These are phyloP conservation scores for Polyporus arcularius DNA, from an alignment of 768 basidiomycete genomes.

Conservation along the genomic window DNA sequence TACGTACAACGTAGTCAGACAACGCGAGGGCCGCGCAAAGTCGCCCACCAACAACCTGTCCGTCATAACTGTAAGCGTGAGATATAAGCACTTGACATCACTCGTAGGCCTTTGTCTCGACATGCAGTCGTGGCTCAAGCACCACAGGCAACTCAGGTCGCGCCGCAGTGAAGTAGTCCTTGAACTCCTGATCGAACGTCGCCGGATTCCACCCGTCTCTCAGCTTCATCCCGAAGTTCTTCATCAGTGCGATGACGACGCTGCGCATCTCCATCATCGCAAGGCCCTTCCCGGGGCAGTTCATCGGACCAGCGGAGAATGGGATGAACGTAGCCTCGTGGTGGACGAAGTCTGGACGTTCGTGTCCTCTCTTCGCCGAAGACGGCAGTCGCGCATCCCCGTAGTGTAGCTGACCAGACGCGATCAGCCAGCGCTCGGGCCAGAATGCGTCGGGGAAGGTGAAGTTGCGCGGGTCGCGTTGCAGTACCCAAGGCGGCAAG, in stretches of 20 bases:
- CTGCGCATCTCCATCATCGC: conserved; percentile 39
- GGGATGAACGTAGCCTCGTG: conserved; percentile 40
- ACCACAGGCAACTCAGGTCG: conserved; percentile 26
- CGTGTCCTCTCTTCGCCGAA: neutral
- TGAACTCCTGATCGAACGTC: conserved; percentile 28
- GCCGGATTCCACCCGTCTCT: conserved; percentile 28
- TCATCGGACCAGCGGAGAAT: conserved; percentile 49
- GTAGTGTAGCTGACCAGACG: neutral
- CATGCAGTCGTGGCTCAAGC: no score
- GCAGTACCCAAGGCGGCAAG: conserved; percentile 43
- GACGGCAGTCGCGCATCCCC: neutral
- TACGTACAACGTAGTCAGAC: no score
- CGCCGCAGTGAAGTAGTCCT: conserved; percentile 31
- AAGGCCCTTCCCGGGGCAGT: conserved; percentile 51
- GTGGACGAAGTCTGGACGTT: conserved; percentile 8
- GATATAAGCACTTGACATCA: no score
- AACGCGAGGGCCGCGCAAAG: no score
- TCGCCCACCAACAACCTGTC: no score
- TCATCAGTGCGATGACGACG: conserved; percentile 33
- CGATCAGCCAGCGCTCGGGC: conserved; percentile 43
- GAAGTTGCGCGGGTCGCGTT: conserved; percentile 48
- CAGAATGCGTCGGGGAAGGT: conserved; percentile 41
- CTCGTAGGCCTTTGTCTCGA: no score
- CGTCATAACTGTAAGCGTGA: no score
- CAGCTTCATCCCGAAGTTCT: conserved; percentile 34